Conservation (phyloP, 768 basidiomycete genomes). For the Boletus bicolor region DNA sequence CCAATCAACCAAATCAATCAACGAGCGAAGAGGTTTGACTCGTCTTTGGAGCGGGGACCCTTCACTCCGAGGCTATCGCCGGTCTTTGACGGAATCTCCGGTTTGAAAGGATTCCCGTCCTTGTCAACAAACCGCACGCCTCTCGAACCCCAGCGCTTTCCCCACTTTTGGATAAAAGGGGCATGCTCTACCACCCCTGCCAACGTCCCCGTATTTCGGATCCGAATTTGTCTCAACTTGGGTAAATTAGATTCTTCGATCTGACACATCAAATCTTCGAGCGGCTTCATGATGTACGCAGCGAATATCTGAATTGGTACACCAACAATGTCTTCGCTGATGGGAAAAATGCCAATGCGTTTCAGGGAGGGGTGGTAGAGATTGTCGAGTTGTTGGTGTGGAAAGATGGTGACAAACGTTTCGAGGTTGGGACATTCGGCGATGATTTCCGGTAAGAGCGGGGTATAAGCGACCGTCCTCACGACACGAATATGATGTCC, state of each 20-base stretch:
- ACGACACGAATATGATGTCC: constrained; percentile 42
- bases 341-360: constrained; percentile 45
- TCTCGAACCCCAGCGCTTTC: constrained; percentile 24
- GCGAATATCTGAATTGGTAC: constrained; percentile 38
- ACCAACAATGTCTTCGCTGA: constrained; percentile 34
- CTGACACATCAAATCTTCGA: constrained; percentile 38
- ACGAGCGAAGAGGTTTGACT: background rate
- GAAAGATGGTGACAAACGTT: constrained; percentile 39
- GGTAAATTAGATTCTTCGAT: constrained; percentile 37
- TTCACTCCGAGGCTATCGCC: background rate
- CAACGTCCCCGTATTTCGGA: constrained; percentile 42
- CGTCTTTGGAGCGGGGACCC: background rate
- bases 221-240: constrained; percentile 34
- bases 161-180: constrained; percentile 29
- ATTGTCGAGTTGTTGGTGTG: constrained; percentile 33
- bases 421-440: constrained; percentile 41
- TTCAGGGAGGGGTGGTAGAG: constrained; percentile 37
- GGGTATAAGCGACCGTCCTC: constrained; percentile 34
- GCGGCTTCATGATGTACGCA: constrained; percentile 39
- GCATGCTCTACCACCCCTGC: constrained; percentile 29
- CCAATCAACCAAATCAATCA: background rate
- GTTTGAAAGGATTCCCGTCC: constrained; percentile 24
- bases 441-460: constrained; percentile 37
- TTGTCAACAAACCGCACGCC: constrained; percentile 34
- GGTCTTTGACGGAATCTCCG: background rate